phyloP scores from a whole-genome alignment of 2,329 filamentous ascomycete genomes.

The Fonsecaea multimorphosa region DNA sequence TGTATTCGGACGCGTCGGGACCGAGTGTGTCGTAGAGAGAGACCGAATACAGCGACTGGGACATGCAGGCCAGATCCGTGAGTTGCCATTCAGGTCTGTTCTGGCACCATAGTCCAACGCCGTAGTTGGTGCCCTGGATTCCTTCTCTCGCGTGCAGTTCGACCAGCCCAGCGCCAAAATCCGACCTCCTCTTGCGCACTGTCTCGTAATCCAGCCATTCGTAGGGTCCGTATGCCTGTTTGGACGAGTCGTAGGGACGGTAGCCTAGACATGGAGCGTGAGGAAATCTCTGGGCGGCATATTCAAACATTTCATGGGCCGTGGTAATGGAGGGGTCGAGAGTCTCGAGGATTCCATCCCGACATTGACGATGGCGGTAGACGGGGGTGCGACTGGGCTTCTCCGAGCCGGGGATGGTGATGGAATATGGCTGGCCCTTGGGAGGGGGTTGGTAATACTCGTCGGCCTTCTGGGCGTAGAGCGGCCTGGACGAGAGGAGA shows the following conservation, averaged over 20 bases:
- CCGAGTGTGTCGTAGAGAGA: conserved; percentile 97
- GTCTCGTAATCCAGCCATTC: conserved; percentile 84
- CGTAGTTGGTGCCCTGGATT: conserved; percentile 70
- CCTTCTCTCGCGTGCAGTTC: conserved; percentile 78
- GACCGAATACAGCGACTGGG: conserved; percentile 85
- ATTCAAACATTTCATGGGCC: conserved; percentile 81
- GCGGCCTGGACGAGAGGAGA: conserved; percentile 43
- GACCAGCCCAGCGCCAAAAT: conserved; percentile 83
- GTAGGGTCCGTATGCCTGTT: conserved; percentile 76
- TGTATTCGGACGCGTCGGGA: conserved; percentile 89
- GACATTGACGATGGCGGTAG: conserved; percentile 83
- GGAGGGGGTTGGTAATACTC: conserved; percentile 69
- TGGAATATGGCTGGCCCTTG: conserved; percentile 76
- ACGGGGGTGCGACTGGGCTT: conserved; percentile 73
- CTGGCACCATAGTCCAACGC: conserved; percentile 83
- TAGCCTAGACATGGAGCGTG: conserved; percentile 73
- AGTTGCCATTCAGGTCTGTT: conserved; percentile 91
- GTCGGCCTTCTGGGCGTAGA: conserved; percentile 47
- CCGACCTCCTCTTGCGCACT: conserved; percentile 77
- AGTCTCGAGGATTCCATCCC: conserved; percentile 73
- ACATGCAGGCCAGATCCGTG: conserved; percentile 82
- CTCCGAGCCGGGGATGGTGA: conserved; percentile 77
- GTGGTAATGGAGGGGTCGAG: conserved; percentile 74
- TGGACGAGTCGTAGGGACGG: conserved; percentile 76
- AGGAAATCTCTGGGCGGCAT: conserved; percentile 48